Conservation (phyloP, 2,329 filamentous ascomycete genomes). For the Arthrobotrys musiformis region DNA sequence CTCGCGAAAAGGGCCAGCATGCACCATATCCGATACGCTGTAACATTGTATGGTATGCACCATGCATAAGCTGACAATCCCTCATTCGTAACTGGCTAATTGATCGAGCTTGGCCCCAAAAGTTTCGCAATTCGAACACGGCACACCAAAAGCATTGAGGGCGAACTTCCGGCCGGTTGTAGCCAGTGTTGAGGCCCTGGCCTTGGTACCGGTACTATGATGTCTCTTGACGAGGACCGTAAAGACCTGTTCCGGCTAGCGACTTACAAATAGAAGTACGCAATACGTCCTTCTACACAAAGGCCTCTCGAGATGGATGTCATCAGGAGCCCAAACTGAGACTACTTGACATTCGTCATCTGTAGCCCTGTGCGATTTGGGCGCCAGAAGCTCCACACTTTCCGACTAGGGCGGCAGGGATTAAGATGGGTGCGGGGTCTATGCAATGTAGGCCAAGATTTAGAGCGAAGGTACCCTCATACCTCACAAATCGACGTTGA, state of each 20-base stretch:
- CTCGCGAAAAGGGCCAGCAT: background rate
- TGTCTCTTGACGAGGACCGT: background rate
- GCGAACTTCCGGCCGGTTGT: background rate
- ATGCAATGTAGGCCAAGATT: conserved; percentile 1
- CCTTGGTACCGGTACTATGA: background rate
- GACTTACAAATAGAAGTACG: background rate
- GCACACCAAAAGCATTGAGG: background rate
- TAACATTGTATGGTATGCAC: conserved; percentile 5
- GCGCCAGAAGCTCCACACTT: background rate
- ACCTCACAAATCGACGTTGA: too few species aligned
- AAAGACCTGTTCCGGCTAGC: background rate
- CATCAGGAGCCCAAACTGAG: background rate
- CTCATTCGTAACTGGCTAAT: conserved; percentile 24
- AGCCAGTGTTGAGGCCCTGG: background rate
- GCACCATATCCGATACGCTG: background rate
- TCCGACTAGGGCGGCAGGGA: background rate
- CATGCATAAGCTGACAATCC: conserved; percentile 41
- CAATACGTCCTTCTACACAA: too few species aligned
- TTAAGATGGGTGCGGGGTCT: background rate
- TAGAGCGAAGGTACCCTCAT: background rate
- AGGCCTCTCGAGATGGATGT: background rate
- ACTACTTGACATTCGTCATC: background rate
- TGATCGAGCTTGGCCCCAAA: background rate
- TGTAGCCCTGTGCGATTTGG: background rate
- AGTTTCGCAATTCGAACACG: conserved; percentile 8